Evolutionary conservation across 805 yeast species (phyloP), one percentile per base, ranked within the genome.

Genomic region (Myxozyma kluyveri): DNA sequence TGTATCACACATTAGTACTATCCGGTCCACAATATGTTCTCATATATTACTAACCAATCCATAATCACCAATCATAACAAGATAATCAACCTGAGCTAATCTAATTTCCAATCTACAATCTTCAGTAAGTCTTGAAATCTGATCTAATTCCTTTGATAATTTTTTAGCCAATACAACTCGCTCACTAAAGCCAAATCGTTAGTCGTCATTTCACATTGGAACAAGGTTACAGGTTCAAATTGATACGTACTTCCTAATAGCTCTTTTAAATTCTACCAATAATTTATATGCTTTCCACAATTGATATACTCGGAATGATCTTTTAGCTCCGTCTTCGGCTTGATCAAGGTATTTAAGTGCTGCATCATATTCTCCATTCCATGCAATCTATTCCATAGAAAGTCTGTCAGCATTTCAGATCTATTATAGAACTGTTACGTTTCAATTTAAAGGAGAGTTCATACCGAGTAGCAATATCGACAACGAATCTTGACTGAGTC

Each of bases 211-310:
- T 7, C 14, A 6, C 26, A n/a, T n/a, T n/a, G n/a, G n/a, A n/a
- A n/a, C n/a, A 3, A 12, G 36, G 14, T 21, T n/a, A 21, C 4
- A 3, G 5, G 18, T n/a, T 35, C 18, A 22, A 23, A 17, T 29
- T 18, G 12, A 29, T n/a, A 32, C 52, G 23, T 33, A 48, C 52
- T 48, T 37, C 22, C 27, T 9, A 14, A 47, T 38, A 2, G 54
- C 54, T n/a, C 54, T 31, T 21, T 40, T 39, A 29, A 50, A 50
- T 32, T 36, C n/a, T 17, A 50, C 7, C 18, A 50, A 35, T 4
- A 49, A 12, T 32, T 39, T 47, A 17, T 23, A 50, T n/a, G 38
- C 21, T 14, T 14, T 18, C 54, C 54, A 50, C n/a, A 29, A 14
- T 23, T 50, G 54, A 19, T 48, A 31, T 9, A 48, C 27, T 10